Evolutionary conservation across 306 rosid genomes (phyloP).

Genomic region (Begonia fuchsioides): DNA sequence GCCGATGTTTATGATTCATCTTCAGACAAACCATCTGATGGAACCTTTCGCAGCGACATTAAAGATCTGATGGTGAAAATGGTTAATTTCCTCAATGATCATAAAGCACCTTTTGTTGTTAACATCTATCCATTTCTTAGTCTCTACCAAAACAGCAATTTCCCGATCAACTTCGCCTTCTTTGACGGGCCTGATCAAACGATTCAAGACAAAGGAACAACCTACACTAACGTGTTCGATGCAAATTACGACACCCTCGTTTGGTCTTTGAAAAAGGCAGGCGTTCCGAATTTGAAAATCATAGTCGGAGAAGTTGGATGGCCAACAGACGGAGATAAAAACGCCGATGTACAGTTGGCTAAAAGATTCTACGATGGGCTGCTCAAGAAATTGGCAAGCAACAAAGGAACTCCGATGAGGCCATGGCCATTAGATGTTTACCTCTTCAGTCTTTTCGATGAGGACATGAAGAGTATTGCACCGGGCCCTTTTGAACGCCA

Average conservation of each 20-base stretch:
- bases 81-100: constrained; percentile 22
- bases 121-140: constrained; percentile 81
- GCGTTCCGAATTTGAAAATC: constrained; percentile 25
- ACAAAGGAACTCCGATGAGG: constrained; percentile 41
- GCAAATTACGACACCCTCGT: constrained; percentile 56
- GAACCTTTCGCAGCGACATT: constrained; percentile 34
- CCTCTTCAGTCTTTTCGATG: constrained; percentile 48
- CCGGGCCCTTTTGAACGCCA: constrained; percentile 72
- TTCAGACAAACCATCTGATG: constrained; percentile 46
- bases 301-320: constrained; percentile 72
- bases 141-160: constrained; percentile 25
- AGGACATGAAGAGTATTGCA: constrained; percentile 40
- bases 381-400: constrained; percentile 29
- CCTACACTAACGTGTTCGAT: constrained; percentile 49
- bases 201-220: constrained; percentile 20
- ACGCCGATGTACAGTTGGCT: constrained; percentile 21
- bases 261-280: constrained; percentile 32
- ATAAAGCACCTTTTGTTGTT: constrained; percentile 40
- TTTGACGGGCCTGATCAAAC: constrained; percentile 17
- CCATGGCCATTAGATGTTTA: constrained; percentile 21
- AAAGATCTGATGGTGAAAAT: constrained; percentile 21
- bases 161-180: constrained; percentile 49
- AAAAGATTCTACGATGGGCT: constrained; percentile 48
- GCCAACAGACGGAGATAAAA: constrained; percentile 62
- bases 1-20: constrained; percentile 58